phyloP scores from a whole-genome alignment of 2,329 filamentous ascomycete species.

The Calonectria pseudoreteaudii region DNA sequence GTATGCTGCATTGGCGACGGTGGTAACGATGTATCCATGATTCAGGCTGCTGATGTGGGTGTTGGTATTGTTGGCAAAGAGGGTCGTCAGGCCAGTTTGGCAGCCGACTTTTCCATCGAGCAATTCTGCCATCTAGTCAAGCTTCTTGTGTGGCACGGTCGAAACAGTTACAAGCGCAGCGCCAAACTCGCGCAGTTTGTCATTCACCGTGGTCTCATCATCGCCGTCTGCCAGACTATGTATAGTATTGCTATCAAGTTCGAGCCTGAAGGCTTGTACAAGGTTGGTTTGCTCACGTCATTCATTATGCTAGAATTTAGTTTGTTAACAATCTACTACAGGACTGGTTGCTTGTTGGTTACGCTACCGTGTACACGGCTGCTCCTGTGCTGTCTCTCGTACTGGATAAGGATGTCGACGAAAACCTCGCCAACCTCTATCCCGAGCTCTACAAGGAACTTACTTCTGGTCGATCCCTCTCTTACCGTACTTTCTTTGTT shows the following conservation, averaged over 20 bases:
- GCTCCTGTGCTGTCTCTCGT: constrained; percentile 92
- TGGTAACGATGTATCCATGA: constrained; percentile 99
- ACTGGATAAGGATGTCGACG: constrained; percentile 94
- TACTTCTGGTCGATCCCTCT: constrained; percentile 87
- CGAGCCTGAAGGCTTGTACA: constrained; percentile 94
- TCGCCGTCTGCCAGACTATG: constrained; percentile 95
- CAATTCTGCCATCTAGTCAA: constrained; percentile 97
- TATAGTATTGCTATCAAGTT: constrained; percentile 94
- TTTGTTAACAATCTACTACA: constrained; percentile 47
- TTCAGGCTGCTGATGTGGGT: constrained; percentile 96
- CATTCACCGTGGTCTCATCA: constrained; percentile 96
- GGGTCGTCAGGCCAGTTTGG: constrained; percentile 91
- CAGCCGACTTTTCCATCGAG: constrained; percentile 95
- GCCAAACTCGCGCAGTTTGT: constrained; percentile 98
- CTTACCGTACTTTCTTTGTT: constrained; percentile 94
- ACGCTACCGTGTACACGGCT: constrained; percentile 96
- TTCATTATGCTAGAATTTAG: neutral
- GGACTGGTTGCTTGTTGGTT: constrained; percentile 97
- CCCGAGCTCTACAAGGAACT: constrained; percentile 98
- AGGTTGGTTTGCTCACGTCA: constrained; percentile 54
- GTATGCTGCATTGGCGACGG: constrained; percentile 98
- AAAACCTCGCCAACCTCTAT: constrained; percentile 92
- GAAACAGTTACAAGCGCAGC: constrained; percentile 95
- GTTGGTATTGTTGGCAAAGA: constrained; percentile 99
- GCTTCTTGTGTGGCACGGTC: constrained; percentile 97